phyloP scores from a whole-genome alignment of 2,329 filamentous ascomycete species.

The Penicillium sp. region DNA sequence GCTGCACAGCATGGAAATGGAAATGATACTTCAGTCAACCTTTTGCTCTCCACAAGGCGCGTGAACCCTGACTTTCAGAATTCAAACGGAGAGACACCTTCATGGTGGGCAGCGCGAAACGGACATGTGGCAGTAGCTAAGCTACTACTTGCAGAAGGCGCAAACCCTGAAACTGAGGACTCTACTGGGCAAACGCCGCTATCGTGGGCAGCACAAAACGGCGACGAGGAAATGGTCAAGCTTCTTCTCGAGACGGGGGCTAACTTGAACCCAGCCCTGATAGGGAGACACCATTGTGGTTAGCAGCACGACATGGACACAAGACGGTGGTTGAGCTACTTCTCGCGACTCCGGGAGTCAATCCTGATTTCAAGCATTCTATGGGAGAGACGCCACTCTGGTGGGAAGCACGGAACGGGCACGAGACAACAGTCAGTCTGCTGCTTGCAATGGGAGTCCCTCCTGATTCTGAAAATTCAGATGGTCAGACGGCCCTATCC shows the following conservation, averaged over 20 bases:
- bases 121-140: not conserved
- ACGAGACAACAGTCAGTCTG: not conserved
- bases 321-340: not conserved
- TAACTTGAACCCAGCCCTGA: not conserved
- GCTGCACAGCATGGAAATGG: not conserved
- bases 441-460: not conserved
- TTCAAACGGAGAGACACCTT: not conserved
- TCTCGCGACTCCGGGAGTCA: not conserved
- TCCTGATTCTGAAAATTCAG: not conserved
- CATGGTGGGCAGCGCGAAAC: not conserved
- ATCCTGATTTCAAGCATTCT: not conserved
- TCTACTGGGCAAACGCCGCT: not conserved
- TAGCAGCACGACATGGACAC: not conserved
- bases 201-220: not conserved
- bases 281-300: conserved; percentile 2
- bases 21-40: not conserved
- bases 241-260: not conserved
- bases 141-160: not conserved
- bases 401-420: not conserved
- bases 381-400: not conserved
- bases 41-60: not conserved
- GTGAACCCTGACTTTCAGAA: not conserved
- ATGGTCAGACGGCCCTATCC: not conserved
- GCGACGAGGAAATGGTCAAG: not conserved
- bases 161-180: not conserved